A percentile compares a stretch with the other conserved stretches of the same genome.
phyloP scores from a whole-genome alignment of 495 filamentous ascomycete species.

The Talaromyces thailandensis region DNA sequence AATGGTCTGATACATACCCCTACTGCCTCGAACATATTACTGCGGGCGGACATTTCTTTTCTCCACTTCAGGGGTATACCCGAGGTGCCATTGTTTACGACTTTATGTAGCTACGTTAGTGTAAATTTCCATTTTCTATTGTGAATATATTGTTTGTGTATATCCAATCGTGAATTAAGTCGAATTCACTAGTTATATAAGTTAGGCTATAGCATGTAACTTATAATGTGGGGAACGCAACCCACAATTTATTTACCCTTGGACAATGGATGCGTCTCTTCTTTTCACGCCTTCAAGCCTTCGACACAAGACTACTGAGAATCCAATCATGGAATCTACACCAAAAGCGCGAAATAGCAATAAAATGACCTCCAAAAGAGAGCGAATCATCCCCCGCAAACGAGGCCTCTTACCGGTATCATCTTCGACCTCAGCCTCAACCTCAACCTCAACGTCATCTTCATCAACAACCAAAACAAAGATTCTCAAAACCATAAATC shows the following conservation, averaged over 20 bases:
- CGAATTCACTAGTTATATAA: no score
- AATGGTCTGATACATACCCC: constrained; percentile 14
- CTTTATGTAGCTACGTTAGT: not conserved
- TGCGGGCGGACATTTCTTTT: not conserved
- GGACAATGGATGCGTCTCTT: not conserved
- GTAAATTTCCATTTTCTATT: not conserved
- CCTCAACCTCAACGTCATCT: not conserved
- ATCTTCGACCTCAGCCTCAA: constrained; percentile 4
- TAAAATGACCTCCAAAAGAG: not conserved
- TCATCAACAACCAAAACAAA: not conserved
- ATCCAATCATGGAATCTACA: not conserved
- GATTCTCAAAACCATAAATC: constrained; percentile 4
- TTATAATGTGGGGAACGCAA: not conserved
- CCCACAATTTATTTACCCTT: not conserved
- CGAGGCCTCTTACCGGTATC: not conserved
- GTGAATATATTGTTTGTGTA: not conserved
- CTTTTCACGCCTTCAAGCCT: not conserved
- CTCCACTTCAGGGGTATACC: not conserved
- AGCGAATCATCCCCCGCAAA: constrained; percentile 6
- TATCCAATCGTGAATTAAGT: not conserved
- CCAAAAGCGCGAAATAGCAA: not conserved
- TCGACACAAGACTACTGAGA: not conserved
- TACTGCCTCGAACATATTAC: not conserved
- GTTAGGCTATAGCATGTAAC: no score
- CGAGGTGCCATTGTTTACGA: not conserved